These are phyloP conservation scores for Skeletonema marinoi DNA, from an alignment of 108 stramenopile species.

Conservation along the genomic window DNA sequence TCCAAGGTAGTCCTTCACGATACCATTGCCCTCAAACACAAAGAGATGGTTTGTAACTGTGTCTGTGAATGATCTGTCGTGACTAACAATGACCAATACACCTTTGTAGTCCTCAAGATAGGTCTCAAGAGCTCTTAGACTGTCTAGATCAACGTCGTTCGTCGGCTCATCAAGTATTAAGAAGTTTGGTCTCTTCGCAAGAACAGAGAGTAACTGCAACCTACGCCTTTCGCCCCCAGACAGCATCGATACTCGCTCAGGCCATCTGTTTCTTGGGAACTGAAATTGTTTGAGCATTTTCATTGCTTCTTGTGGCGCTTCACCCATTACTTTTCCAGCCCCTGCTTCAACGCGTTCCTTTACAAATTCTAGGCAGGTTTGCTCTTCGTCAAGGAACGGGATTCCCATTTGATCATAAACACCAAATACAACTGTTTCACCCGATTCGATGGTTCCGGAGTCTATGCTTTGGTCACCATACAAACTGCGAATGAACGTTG, in stretches of 20 bases:
- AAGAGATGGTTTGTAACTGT: conserved; percentile 91
- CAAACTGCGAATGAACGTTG: conserved; percentile 71
- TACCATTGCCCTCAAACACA: conserved; percentile 85
- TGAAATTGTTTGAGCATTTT: conserved; percentile 77
- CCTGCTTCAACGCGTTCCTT: conserved; percentile 65
- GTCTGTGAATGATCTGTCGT: conserved; percentile 95
- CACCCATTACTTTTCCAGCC: conserved; percentile 46
- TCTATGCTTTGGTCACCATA: conserved; percentile 62
- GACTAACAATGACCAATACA: conserved; percentile 90
- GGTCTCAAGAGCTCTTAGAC: conserved; percentile 74
- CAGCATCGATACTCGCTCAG: conserved; percentile 69
- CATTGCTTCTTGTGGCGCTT: conserved; percentile 76
- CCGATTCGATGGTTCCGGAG: conserved; percentile 63
- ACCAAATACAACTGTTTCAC: conserved; percentile 85
- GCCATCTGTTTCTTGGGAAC: conserved; percentile 72
- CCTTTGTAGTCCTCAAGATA: conserved; percentile 88
- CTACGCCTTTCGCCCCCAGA: conserved; percentile 85
- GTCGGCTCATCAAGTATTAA: conserved; percentile 47
- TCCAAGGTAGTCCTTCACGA: conserved; percentile 83
- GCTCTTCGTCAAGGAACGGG: conserved; percentile 58
- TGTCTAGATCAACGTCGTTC: conserved; percentile 63
- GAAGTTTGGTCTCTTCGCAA: conserved; percentile 77
- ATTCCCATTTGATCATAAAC: conserved; percentile 86
- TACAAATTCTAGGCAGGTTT: conserved; percentile 76
- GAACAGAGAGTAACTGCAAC: conserved; percentile 76